Percentiles rank a stretch among this genome's conserved stretches.
These are phyloP conservation scores for Melanomma pulvis-pyrius DNA, from an alignment of 495 filamentous ascomycete species.

Conservation along the genomic window DNA sequence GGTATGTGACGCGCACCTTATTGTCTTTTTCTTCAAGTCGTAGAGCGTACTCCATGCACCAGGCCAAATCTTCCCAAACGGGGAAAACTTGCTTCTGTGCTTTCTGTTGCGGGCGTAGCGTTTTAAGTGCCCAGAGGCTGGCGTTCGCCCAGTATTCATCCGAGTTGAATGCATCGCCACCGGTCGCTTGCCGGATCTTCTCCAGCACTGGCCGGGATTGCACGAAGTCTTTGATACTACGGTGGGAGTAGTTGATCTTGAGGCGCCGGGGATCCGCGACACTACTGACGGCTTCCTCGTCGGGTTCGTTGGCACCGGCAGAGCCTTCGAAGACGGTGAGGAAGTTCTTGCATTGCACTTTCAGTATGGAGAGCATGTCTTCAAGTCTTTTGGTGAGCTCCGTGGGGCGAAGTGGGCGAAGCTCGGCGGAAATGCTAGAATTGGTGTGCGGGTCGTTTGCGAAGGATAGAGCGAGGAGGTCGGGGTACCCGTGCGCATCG, in stretches of 20 bases:
- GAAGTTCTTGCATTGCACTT: conserved; percentile 4
- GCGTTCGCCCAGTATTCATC: conserved; percentile 27
- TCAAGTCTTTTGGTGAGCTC: background rate
- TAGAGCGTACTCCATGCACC: conserved; percentile 27
- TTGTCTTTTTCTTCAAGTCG: conserved; percentile 12
- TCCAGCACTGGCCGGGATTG: background rate
- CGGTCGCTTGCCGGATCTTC: background rate
- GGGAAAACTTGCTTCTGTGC: background rate
- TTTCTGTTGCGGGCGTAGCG: background rate
- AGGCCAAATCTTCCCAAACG: conserved; percentile 11
- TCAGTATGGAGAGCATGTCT: conserved; percentile 10
- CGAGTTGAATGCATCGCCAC: background rate
- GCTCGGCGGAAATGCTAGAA: conserved; percentile 12
- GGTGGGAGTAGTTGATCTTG: conserved; percentile 20
- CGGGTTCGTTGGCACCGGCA: background rate
- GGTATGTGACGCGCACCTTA: conserved; percentile 21
- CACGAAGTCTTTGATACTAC: conserved; percentile 15
- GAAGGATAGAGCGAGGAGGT: conserved; percentile 12
- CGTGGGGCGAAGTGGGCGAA: background rate
- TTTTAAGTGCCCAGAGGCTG: conserved; percentile 22
- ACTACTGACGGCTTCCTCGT: background rate
- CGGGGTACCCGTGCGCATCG: conserved; percentile 20
- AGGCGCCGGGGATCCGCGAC: background rate
- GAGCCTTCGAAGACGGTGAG: conserved; percentile 11
- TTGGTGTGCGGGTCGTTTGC: conserved; percentile 8